Evolutionary conservation across 2,329 filamentous ascomycete genomes (phyloP), one percentile per base, ranked within the genome.

Genomic region (Metarhizium robertsii): DNA sequence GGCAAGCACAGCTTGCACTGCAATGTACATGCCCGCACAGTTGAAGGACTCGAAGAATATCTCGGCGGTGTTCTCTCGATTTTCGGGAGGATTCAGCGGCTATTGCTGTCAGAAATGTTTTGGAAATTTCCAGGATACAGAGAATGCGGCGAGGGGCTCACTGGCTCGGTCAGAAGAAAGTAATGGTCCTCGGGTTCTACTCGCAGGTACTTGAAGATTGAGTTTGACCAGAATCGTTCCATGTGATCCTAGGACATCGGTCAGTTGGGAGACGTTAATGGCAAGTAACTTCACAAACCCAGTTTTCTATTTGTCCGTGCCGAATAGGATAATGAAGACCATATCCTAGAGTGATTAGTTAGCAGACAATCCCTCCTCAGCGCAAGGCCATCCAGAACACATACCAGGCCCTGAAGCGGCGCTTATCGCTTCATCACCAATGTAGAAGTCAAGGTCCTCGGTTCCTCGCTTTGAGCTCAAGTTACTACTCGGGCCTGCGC

Each of bases 1-100:
- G 16, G 95, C 94, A 55, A 99, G 86, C 25, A 99, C 94, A 36
- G 94, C 94, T 75, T 99, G 94, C 14, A 99, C 94, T 50, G 94
- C 94, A 70, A 99, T 99, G 75, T 99, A 99, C 61, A 99, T 86
- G 75, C 94, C 94, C 57, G 94, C 92, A 72, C 94, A 97, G 77
- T 99, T 99, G 80, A 99, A 99, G 3, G 94, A 97, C 71, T 99
- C 94, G 76, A 99, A 99, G 84, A 99, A 96, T 74, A 99, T 99
- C 72, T 99, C 94, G 72, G 94, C 94, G 30, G 94, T 97, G 71
- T 96, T 96, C 75, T 99, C 94, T 69, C 94, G 91, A 75, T 99
- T 97, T 76, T 99, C 94, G 32, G 94, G 94, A 40, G 94, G 94
- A 73, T 99, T 99, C 68, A 99, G 81, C 61, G 94, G 94, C 89